Conservation (phyloP, 257 asterid species). For the Anisodus tanguticus region DNA sequence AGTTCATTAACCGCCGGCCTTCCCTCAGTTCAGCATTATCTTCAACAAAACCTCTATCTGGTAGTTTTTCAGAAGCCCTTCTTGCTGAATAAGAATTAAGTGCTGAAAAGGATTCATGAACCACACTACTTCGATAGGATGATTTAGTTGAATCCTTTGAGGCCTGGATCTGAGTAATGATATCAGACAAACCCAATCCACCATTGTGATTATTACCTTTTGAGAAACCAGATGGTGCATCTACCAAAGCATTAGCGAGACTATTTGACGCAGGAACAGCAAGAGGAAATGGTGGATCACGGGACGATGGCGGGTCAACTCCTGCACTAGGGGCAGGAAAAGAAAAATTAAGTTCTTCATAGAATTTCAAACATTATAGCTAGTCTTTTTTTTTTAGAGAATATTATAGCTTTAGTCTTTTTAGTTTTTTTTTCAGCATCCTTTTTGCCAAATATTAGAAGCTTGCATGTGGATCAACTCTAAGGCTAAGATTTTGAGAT, state of each 20-base stretch:
- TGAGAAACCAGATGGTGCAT: constrained; percentile 59
- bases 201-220: constrained; percentile 82
- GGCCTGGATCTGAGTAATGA: constrained; percentile 91
- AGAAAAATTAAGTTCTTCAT: constrained; percentile 61
- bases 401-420: neutral
- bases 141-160: constrained; percentile 82
- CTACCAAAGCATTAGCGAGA: constrained; percentile 60
- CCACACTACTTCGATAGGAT: constrained; percentile 61
- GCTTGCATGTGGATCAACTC: constrained; percentile 25
- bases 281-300: constrained; percentile 98
- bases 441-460: constrained; percentile 4
- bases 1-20: constrained; percentile 64
- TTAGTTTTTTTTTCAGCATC: constrained; percentile 13
- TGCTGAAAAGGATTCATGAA: constrained; percentile 59
- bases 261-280: constrained; percentile 95
- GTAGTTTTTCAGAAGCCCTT: constrained; percentile 79
- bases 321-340: constrained; percentile 94
- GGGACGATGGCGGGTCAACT: constrained; percentile 99
- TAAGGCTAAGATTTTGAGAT: constrained; percentile 19
- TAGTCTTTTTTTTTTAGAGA: neutral
- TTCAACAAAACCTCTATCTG: constrained; percentile 66
- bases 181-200: constrained; percentile 86
- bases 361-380: constrained; percentile 34
- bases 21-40: constrained; percentile 78
- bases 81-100: constrained; percentile 71